Conservation (phyloP, 2,329 filamentous ascomycete species). For the Bipolaris victoriae region DNA sequence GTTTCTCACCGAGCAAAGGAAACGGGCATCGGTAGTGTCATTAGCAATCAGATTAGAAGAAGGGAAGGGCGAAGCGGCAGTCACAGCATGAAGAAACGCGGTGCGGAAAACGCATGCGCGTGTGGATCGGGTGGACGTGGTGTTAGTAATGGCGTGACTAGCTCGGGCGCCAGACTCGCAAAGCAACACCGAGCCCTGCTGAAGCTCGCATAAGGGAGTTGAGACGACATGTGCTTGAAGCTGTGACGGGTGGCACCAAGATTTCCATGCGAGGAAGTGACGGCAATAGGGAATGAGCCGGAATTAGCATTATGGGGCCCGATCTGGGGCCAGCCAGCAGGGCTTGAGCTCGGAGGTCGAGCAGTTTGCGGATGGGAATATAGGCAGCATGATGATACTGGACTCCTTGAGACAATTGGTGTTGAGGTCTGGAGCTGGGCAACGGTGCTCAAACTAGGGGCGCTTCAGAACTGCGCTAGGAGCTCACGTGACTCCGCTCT, state of each 20-base stretch:
- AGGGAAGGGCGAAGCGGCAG: conserved; percentile 15
- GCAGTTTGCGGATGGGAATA: conserved; percentile 16
- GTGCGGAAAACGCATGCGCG: conserved; percentile 23
- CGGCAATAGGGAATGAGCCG: conserved; percentile 28
- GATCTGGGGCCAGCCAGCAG: conserved; percentile 34
- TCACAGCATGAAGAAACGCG: conserved; percentile 21
- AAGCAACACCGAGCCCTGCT: conserved; percentile 38
- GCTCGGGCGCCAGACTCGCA: conserved; percentile 29
- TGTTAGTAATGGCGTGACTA: conserved; percentile 41
- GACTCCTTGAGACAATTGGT: conserved; percentile 49
- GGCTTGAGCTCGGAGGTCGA: conserved; percentile 26
- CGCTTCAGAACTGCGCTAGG: conserved; percentile 27
- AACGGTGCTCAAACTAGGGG: conserved; percentile 36
- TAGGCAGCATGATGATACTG: conserved; percentile 34
- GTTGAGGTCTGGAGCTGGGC: conserved; percentile 37
- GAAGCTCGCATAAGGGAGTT: conserved; percentile 36
- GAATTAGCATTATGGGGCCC: conserved; percentile 24
- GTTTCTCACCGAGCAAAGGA: conserved; percentile 31
- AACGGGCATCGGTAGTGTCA: conserved; percentile 40
- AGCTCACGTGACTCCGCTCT: conserved; percentile 12
- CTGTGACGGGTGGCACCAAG: conserved; percentile 40
- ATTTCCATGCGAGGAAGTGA: conserved; percentile 37
- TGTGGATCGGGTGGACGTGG: conserved; percentile 24
- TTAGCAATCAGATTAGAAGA: conserved; percentile 39
- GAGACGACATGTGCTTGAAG: conserved; percentile 42